These are phyloP conservation scores for Heliamphora exappendiculata DNA, from an alignment of 148 eudicot genomes.

Conservation along the genomic window DNA sequence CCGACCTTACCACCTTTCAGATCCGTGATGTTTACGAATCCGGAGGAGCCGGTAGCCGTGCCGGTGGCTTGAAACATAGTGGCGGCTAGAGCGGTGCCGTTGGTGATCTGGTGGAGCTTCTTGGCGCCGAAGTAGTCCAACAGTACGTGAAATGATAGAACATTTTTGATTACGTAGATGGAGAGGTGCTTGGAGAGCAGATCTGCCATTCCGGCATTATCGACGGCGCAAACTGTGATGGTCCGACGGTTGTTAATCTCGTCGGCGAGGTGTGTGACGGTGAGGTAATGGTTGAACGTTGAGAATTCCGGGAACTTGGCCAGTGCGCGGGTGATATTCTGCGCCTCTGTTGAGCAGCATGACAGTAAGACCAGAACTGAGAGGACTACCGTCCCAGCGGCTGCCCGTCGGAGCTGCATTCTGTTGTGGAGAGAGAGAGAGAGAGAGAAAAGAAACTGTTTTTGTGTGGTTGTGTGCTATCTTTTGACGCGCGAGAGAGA, in stretches of 20 bases:
- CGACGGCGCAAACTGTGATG: conserved; percentile 83
- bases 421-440: conserved; percentile 14
- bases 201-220: conserved; percentile 66
- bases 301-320: conserved; percentile 59
- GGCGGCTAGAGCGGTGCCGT: conserved; percentile 83
- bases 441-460: conserved; percentile 2
- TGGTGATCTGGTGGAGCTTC: conserved; percentile 81
- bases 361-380: conserved; percentile 9
- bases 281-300: conserved; percentile 87
- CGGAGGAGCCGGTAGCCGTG: conserved; percentile 63
- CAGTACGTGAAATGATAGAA: conserved; percentile 76
- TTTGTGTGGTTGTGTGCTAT: too few species aligned
- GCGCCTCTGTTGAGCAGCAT: conserved; percentile 25
- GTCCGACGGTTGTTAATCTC: conserved; percentile 74
- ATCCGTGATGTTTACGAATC: conserved; percentile 85
- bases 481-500: too few species aligned
- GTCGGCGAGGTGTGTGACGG: conserved; percentile 75
- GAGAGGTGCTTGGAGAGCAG: conserved; percentile 53
- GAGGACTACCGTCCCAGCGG: conserved; percentile 21
- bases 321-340: conserved; percentile 74
- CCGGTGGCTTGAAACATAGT: conserved; percentile 97
- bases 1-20: conserved; percentile 83
- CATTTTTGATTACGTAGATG: conserved; percentile 48
- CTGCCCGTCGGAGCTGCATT: conserved; percentile 36
- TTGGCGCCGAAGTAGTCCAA: conserved; percentile 91